Conservation (phyloP, 331 rosid genomes). For the Telfairia occidentalis region DNA sequence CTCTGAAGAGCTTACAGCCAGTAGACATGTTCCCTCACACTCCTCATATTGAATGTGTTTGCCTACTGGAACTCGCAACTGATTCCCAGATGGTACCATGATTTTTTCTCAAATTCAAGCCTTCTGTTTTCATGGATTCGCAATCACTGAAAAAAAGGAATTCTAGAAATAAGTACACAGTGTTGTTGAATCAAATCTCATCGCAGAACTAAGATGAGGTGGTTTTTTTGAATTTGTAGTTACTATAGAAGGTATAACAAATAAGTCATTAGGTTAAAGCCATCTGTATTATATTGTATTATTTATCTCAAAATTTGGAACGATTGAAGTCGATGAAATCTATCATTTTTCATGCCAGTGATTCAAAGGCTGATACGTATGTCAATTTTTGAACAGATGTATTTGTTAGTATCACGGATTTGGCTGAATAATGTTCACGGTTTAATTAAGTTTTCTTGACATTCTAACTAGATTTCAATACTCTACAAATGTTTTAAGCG, state of each 20-base stretch:
- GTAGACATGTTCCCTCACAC: constrained; percentile 99
- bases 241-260: neutral
- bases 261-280: neutral
- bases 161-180: neutral
- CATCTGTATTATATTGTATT: neutral
- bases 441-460: no score
- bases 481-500: neutral
- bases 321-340: neutral
- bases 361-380: no score
- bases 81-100: constrained; percentile 18
- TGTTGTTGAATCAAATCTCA: neutral
- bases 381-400: no score
- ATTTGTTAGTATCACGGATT: no score
- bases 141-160: neutral
- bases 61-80: constrained; percentile 65
- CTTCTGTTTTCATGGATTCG: neutral
- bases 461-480: no score
- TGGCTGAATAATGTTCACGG: no score
- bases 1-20: constrained; percentile 60
- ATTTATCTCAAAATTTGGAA: neutral
- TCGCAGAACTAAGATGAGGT: neutral
- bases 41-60: constrained; percentile 89
- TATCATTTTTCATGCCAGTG: neutral
- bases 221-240: neutral
- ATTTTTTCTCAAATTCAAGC: neutral